Conservation (phyloP, 108 stramenopile species). For the Epithemia pelagica region DNA sequence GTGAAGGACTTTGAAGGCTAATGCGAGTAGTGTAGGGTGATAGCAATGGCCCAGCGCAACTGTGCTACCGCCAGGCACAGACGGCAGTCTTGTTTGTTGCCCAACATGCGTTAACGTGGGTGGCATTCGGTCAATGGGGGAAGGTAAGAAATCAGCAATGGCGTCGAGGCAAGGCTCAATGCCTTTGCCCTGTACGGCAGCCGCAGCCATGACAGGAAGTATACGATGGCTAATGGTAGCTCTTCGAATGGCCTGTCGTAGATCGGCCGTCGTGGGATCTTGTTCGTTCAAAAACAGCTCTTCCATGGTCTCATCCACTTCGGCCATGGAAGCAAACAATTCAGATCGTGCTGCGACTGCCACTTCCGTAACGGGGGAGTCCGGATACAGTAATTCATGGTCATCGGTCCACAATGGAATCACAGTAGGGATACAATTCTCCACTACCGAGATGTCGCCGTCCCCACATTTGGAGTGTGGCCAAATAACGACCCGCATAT, state of each 20-base stretch:
- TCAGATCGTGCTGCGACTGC: slow-evolving; percentile 51
- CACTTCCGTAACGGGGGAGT: slow-evolving; percentile 35
- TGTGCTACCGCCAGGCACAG: background rate
- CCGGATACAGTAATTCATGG: slow-evolving; percentile 22
- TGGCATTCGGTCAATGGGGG: slow-evolving; percentile 81
- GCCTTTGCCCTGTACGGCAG: slow-evolving; percentile 87
- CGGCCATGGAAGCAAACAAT: slow-evolving; percentile 65
- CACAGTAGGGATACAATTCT: slow-evolving; percentile 60
- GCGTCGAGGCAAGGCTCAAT: slow-evolving; percentile 92
- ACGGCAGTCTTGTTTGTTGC: slow-evolving; percentile 2
- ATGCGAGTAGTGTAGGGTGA: slow-evolving; percentile 61
- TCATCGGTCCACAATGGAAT: slow-evolving; percentile 29
- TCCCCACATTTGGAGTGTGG: slow-evolving; percentile 26
- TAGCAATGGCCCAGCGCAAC: slow-evolving; percentile 66
- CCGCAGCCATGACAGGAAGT: slow-evolving; percentile 73
- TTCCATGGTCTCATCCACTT: slow-evolving; percentile 73
- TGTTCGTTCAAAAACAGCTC: slow-evolving; percentile 71
- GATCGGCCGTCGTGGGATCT: slow-evolving; percentile 47
- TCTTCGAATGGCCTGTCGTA: slow-evolving; percentile 64
- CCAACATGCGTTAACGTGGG: slow-evolving; percentile 42
- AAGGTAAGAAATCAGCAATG: slow-evolving; percentile 88
- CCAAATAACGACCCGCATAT: slow-evolving; percentile 90
- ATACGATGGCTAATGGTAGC: slow-evolving; percentile 51
- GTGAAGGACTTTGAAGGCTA: slow-evolving; percentile 88
- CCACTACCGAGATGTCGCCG: slow-evolving; percentile 39